phyloP scores from a whole-genome alignment of 1,139 yeast genomes.

The Hanseniaspora sp. region DNA sequence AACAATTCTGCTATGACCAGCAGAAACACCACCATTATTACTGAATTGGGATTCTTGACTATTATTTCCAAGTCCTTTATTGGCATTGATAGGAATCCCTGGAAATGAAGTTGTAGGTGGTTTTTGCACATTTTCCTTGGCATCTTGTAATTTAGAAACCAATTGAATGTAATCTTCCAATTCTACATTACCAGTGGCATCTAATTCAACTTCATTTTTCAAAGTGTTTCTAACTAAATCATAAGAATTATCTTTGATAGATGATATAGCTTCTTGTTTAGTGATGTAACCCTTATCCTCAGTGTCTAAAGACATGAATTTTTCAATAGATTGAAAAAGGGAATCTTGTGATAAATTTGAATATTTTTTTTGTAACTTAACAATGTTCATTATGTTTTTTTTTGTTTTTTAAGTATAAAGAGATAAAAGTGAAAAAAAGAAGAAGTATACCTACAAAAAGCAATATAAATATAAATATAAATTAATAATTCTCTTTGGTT shows the following conservation, averaged over 20 bases:
- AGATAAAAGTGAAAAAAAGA: no score
- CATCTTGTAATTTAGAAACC: conserved; percentile 55
- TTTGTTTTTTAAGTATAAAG: neutral
- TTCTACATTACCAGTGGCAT: conserved; percentile 94
- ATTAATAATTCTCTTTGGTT: no score
- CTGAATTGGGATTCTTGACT: conserved; percentile 39
- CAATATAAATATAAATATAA: no score
- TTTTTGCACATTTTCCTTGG: conserved; percentile 23
- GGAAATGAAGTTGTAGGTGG: conserved; percentile 30
- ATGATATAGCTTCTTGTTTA: conserved; percentile 76
- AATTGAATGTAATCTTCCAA: conserved; percentile 90
- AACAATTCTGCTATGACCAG: conserved; percentile 54
- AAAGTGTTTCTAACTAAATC: conserved; percentile 91
- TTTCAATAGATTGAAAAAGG: conserved; percentile 71
- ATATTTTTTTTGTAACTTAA: conserved; percentile 58
- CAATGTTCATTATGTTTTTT: conserved; percentile 37
- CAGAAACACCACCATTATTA: conserved; percentile 25
- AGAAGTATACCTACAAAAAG: no score
- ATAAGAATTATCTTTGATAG: conserved; percentile 67
- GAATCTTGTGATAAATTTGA: conserved; percentile 81
- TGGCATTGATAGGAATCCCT: conserved; percentile 19
- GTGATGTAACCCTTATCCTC: conserved; percentile 96
- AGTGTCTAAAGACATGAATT: conserved; percentile 66
- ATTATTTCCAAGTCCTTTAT: conserved; percentile 27
- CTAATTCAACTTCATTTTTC: conserved; percentile 70